Evolutionary conservation across 352 stramenopile genomes (phyloP).

Genomic region (Phytophthora crassamura): DNA sequence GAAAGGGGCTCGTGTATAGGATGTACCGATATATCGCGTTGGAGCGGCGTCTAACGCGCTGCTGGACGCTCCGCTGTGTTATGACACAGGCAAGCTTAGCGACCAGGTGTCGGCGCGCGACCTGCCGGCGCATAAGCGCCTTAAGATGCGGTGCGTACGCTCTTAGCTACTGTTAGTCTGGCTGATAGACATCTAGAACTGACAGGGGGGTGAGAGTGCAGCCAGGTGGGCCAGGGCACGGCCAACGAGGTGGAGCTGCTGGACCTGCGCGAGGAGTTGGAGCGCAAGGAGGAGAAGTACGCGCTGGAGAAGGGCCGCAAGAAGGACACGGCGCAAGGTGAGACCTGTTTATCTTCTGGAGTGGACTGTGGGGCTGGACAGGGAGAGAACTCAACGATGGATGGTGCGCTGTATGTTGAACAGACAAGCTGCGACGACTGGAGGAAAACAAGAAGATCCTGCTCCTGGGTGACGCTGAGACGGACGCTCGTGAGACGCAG

Average conservation of each 20-base stretch:
- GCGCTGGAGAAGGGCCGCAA: conserved; percentile 78
- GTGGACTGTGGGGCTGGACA: conserved; percentile 1
- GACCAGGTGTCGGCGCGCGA: conserved; percentile 85
- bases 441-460: conserved; percentile 88
- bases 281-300: conserved; percentile 78
- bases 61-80: neutral
- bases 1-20: neutral
- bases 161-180: neutral
- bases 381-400: too few relatives aligned
- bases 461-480: conserved; percentile 74
- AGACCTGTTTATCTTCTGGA: neutral
- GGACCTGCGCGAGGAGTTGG: conserved; percentile 78
- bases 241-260: conserved; percentile 77
- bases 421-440: conserved; percentile 72
- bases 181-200: neutral
- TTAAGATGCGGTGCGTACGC: conserved; percentile 78
- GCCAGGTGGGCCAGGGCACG: conserved; percentile 84
- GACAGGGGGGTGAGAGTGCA: conserved; percentile 21
- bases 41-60: neutral
- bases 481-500: conserved; percentile 79
- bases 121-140: conserved; percentile 79
- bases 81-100: conserved; percentile 71
- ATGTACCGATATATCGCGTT: neutral
- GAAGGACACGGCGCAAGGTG: conserved; percentile 83
- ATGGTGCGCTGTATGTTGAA: conserved; percentile 2